These are phyloP conservation scores for Cinchona pubescens DNA, from an alignment of 257 asterid species.

Conservation along the genomic window DNA sequence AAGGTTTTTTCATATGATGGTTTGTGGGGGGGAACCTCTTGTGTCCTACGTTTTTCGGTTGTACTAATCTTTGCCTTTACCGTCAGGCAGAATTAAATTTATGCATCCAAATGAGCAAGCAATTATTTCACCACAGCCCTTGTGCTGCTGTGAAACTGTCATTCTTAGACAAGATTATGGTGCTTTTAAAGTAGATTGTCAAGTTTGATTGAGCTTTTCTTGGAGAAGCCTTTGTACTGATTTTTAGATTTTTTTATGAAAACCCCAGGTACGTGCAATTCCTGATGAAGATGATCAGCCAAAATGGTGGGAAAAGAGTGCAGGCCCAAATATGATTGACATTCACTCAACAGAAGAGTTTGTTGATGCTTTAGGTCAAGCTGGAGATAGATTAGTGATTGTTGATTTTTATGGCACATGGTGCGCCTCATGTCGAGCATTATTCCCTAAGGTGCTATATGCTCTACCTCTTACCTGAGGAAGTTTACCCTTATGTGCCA, in stretches of 20 bases:
- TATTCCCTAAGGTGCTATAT: slow-evolving; percentile 40
- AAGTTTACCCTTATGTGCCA: neutral
- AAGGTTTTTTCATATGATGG: neutral
- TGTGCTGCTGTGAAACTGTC: neutral
- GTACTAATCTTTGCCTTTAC: neutral
- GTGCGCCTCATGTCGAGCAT: slow-evolving; percentile 58
- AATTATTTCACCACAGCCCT: neutral
- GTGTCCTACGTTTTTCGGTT: neutral
- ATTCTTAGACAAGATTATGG: neutral
- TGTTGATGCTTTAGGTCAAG: slow-evolving; percentile 39
- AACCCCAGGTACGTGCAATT: slow-evolving; percentile 35
- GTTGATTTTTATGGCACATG: slow-evolving; percentile 50
- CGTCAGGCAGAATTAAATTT: neutral
- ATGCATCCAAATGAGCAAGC: neutral
- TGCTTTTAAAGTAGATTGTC: neutral
- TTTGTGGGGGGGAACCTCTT: neutral
- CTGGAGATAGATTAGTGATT: slow-evolving; percentile 43
- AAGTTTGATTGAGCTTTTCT: neutral
- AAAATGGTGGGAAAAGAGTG: slow-evolving; percentile 53
- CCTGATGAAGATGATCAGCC: slow-evolving; percentile 40
- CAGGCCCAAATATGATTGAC: slow-evolving; percentile 43
- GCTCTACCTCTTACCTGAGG: neutral
- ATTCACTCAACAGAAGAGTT: slow-evolving; percentile 43
- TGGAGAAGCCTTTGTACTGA: neutral
- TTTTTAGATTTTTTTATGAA: slow-evolving; percentile 5